These are phyloP conservation scores for Talaromyces borbonicus DNA, from an alignment of 495 filamentous ascomycete genomes.

Conservation along the genomic window DNA sequence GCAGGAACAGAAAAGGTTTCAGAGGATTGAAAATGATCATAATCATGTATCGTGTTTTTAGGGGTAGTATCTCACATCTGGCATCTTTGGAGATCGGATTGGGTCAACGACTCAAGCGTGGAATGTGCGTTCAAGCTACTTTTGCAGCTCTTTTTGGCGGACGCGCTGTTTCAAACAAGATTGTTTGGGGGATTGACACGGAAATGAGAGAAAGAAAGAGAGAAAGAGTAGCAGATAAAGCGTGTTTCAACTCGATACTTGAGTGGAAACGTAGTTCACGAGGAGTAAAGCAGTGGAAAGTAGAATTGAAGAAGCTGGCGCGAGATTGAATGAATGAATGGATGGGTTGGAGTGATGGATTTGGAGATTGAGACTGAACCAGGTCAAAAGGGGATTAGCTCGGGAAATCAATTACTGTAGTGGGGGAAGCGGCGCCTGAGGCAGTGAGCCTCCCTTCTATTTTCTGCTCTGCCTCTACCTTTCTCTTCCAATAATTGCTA, in stretches of 20 bases:
- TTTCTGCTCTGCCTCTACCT: too few relatives aligned
- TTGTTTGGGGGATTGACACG: not conserved
- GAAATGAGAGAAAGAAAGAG: not conserved
- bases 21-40: not conserved
- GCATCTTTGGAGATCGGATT: slow-evolving; percentile 24
- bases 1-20: not conserved
- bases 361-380: slow-evolving; percentile 3
- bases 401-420: slow-evolving; percentile 1
- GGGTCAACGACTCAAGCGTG: not conserved
- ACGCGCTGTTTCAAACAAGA: too few relatives aligned
- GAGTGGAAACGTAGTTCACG: too few relatives aligned
- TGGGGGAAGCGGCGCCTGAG: not conserved
- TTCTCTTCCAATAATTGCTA: too few relatives aligned
- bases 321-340: not conserved
- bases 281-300: not conserved
- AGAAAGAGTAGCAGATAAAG: not conserved
- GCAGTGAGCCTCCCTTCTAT: not conserved
- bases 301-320: not conserved
- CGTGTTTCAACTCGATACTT: not conserved
- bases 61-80: slow-evolving; percentile 29
- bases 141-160: not conserved
- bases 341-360: slow-evolving; percentile 8
- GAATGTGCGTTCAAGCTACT: not conserved
- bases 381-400: slow-evolving; percentile 7
- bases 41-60: not conserved